These are phyloP conservation scores for Lasiodiplodia gonubiensis DNA, from an alignment of 2,329 filamentous ascomycete species.

Conservation along the genomic window DNA sequence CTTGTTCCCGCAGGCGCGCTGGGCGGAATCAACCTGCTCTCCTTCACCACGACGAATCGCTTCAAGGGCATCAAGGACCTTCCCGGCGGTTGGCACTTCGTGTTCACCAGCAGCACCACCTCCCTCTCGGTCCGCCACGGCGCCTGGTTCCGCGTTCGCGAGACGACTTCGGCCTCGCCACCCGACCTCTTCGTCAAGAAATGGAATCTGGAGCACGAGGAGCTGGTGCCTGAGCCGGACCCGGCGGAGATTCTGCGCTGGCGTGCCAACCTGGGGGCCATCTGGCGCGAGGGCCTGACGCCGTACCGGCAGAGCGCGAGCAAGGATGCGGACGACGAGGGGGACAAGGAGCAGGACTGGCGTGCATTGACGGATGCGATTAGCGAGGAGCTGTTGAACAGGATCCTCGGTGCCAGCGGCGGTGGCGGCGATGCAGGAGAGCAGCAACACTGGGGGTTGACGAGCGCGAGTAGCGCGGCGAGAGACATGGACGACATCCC, in stretches of 20 bases:
- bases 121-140: slow-evolving; percentile 66
- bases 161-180: slow-evolving; percentile 35
- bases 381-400: slow-evolving; percentile 54
- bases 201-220: slow-evolving; percentile 59
- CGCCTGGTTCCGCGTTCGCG: slow-evolving; percentile 63
- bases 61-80: slow-evolving; percentile 67
- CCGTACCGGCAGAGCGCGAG: slow-evolving; percentile 53
- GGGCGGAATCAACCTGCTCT: slow-evolving; percentile 62
- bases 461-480: slow-evolving; percentile 62
- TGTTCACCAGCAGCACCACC: slow-evolving; percentile 64
- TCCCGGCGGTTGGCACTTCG: slow-evolving; percentile 64
- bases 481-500: slow-evolving; percentile 66
- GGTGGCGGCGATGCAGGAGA: slow-evolving; percentile 45
- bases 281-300: slow-evolving; percentile 61
- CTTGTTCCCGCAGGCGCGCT: slow-evolving; percentile 53
- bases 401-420: slow-evolving; percentile 52
- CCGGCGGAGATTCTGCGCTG: slow-evolving; percentile 53
- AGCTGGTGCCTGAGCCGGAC: slow-evolving; percentile 50
- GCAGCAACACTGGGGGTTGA: slow-evolving; percentile 59
- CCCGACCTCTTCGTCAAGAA: slow-evolving; percentile 59
- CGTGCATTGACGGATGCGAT: slow-evolving; percentile 57
- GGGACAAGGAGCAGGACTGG: slow-evolving; percentile 61
- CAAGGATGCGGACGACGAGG: slow-evolving; percentile 37
- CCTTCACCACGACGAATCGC: slow-evolving; percentile 66
- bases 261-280: slow-evolving; percentile 61